Conservation (phyloP, 305 asterid species). For the Salvia sclarea region DNA sequence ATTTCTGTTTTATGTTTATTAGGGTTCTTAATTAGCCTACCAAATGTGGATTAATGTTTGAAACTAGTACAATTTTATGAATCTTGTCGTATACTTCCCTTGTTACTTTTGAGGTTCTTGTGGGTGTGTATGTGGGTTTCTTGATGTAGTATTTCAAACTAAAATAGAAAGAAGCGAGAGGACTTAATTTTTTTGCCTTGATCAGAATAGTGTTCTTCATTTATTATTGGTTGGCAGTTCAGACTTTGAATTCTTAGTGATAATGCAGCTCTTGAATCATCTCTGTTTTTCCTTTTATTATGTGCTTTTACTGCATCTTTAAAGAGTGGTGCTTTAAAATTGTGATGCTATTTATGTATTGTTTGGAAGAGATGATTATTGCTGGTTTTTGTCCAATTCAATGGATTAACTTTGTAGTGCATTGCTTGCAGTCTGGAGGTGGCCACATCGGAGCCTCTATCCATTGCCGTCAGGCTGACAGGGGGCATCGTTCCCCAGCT, state of each 20-base stretch:
- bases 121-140: not conserved
- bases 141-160: not conserved
- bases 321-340: conserved; percentile 13
- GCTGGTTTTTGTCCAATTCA: conserved; percentile 1
- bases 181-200: conserved; percentile 4
- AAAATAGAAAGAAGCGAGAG: not conserved
- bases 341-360: conserved; percentile 3
- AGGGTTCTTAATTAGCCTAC: not conserved
- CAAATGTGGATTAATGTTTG: not conserved
- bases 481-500: conserved; percentile 42
- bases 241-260: conserved; percentile 23
- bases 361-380: not conserved
- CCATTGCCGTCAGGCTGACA: conserved; percentile 46
- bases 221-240: conserved; percentile 20
- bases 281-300: not conserved
- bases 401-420: not conserved
- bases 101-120: not conserved
- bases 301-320: conserved; percentile 11
- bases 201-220: not conserved
- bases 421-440: conserved; percentile 47
- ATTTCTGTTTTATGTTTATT: not conserved
- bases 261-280: conserved; percentile 23
- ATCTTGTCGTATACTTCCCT: not conserved
- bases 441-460: conserved; percentile 48
- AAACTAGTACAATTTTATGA: not conserved